Base-by-base conservation (phyloP, 1,284 basidiomycete species). In the Pterulicium gracile region DNA sequence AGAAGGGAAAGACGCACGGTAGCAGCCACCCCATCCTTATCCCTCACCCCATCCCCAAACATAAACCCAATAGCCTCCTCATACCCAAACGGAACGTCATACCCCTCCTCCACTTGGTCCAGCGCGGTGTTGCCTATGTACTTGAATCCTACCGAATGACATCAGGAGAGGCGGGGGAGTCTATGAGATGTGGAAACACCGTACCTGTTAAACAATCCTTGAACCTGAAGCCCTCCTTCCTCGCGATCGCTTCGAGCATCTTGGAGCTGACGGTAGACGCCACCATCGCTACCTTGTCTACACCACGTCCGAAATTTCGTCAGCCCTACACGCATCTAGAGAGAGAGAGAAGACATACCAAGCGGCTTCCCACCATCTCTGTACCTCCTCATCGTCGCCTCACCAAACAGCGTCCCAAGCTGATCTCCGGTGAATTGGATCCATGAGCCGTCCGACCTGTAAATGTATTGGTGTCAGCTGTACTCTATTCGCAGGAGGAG, bases 1-100 rank as follows among this genome's bases (percentile, higher is more conserved):
- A 2, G 4, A 45, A 23, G 3, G 23, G 22, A 36, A 36, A 22
- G 10, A 50, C 67, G 54, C 52, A 88, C 85, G 18, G 79, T 77
- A 2, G 85, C 82, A 47, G 84, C 75, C 42, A 91, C 76, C 2
- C 88, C 88, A 56, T 92, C 88, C 57, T 92, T 92, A 58, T 92
- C 89, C 23, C 84, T 72, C 51, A 91, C 76, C 40, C 78, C 67
- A 4, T 72, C 65, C 12, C 85, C 85, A 58, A 88, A 79, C 86
- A 90, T 89, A 56, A 76, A 92, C 1, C 88, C 86, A 47, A 92
- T 89, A 0, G 89, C 89, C 61, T 92, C 88, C 60, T 92, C 88
- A 54, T 92, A 92, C 4, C 81, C 87, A 58, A 91, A 90, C 0
- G 75, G 76, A 5, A 88, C 85, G 20, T 81, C 73, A 55, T 74